These are phyloP conservation scores for Emericellopsis terricola DNA, from an alignment of 495 filamentous ascomycete genomes.

Conservation along the genomic window DNA sequence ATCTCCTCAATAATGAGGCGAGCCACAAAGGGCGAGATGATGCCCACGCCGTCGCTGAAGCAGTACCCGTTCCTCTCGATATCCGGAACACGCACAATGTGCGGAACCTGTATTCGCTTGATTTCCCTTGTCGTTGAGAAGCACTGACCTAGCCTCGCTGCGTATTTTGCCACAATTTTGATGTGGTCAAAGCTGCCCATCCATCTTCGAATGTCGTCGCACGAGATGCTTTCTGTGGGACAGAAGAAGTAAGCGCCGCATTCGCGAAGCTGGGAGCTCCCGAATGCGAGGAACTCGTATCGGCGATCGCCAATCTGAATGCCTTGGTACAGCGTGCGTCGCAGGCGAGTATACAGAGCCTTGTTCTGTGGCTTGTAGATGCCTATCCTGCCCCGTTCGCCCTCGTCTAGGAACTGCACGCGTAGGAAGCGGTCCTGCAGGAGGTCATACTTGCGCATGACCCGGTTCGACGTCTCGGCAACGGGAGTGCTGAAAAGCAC, in stretches of 20 bases:
- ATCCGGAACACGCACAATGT: slow-evolving; percentile 36
- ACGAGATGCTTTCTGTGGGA: slow-evolving; percentile 36
- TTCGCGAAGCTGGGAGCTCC: slow-evolving; percentile 89
- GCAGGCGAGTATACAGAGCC: slow-evolving; percentile 56
- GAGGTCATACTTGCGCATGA: slow-evolving; percentile 52
- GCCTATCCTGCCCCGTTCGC: slow-evolving; percentile 27
- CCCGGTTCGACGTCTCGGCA: slow-evolving; percentile 75
- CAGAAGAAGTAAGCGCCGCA: slow-evolving; percentile 83
- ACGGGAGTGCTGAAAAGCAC: slow-evolving; percentile 60
- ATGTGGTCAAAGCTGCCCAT: slow-evolving; percentile 82
- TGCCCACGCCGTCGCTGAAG: slow-evolving; percentile 91
- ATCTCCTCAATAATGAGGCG: slow-evolving; percentile 48
- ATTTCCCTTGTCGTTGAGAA: slow-evolving; percentile 83
- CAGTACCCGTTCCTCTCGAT: slow-evolving; percentile 43
- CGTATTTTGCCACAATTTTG: slow-evolving; percentile 62
- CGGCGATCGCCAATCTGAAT: slow-evolving; percentile 65
- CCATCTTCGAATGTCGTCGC: slow-evolving; percentile 64
- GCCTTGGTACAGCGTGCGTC: slow-evolving; percentile 52
- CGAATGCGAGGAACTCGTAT: slow-evolving; percentile 86
- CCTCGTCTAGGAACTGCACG: slow-evolving; percentile 80
- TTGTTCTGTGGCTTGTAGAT: slow-evolving; percentile 35
- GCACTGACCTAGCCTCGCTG: slow-evolving; percentile 78
- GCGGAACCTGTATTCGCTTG: slow-evolving; percentile 19
- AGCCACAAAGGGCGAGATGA: slow-evolving; percentile 66
- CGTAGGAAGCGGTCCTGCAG: slow-evolving; percentile 74